Conservation (phyloP, 306 rosid genomes). For the Cicer judaicum region DNA sequence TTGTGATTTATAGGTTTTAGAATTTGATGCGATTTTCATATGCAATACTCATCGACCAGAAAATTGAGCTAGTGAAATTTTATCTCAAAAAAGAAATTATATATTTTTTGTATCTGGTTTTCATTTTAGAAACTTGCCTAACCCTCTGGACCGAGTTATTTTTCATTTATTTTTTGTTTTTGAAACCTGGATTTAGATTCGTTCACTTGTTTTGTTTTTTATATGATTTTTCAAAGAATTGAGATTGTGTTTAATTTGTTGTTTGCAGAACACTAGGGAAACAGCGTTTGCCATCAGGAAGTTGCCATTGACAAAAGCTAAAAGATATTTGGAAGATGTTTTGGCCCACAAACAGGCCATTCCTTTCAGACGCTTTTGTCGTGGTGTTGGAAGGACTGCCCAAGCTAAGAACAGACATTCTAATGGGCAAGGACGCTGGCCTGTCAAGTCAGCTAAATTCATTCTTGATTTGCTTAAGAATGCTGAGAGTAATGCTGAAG, state of each 20-base stretch:
- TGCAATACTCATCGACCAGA: background rate
- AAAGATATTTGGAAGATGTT: constrained; percentile 89
- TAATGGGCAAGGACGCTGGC: constrained; percentile 98
- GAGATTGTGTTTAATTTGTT: background rate
- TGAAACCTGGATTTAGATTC: background rate
- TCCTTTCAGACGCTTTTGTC: constrained; percentile 82
- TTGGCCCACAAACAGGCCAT: constrained; percentile 94
- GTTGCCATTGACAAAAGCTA: constrained; percentile 79
- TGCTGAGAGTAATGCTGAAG: constrained; percentile 97
- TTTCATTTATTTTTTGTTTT: too few species aligned
- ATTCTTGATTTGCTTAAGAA: constrained; percentile 88
- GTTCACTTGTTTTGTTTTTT: background rate
- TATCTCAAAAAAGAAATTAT: background rate
- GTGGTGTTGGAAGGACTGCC: constrained; percentile 94
- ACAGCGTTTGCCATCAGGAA: constrained; percentile 78
- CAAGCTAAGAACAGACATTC: constrained; percentile 95
- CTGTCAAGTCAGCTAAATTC: constrained; percentile 83
- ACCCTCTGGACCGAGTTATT: background rate
- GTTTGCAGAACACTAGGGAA: constrained; percentile 79
- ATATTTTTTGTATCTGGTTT: too few species aligned
- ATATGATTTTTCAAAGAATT: background rate
- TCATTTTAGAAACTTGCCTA: too few species aligned
- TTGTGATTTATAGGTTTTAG: background rate
- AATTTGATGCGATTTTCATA: background rate
- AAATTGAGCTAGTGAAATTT: background rate